Percentiles rank a stretch among this genome's conserved stretches.
Evolutionary conservation across 768 basidiomycete genomes (phyloP).

Genomic region (Boletus vermiculosoides): DNA sequence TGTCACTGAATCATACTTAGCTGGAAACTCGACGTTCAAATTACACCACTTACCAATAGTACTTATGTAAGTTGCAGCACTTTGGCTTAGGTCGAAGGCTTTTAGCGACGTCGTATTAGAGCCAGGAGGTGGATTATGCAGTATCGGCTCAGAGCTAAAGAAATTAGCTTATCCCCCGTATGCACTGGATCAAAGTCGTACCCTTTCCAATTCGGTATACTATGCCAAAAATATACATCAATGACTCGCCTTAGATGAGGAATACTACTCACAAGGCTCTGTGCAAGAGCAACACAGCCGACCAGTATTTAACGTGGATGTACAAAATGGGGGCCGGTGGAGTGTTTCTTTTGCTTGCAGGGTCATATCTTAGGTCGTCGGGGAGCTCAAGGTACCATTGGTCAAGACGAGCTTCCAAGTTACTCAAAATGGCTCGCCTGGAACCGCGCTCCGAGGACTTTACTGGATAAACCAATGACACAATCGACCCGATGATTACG

Average conservation of each 20-base stretch:
- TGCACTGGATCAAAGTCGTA: slow-evolving; percentile 24
- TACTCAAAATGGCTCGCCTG: slow-evolving; percentile 48
- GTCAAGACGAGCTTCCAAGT: slow-evolving; percentile 65
- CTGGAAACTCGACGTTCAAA: not conserved
- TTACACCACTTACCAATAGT: slow-evolving; percentile 49
- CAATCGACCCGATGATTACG: slow-evolving; percentile 63
- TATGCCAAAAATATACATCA: slow-evolving; percentile 28
- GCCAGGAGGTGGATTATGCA: slow-evolving; percentile 40
- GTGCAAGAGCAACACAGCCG: slow-evolving; percentile 68
- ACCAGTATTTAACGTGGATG: slow-evolving; percentile 76
- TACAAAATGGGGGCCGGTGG: slow-evolving; percentile 67
- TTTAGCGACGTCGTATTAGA: slow-evolving; percentile 51
- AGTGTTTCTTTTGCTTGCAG: slow-evolving; percentile 47
- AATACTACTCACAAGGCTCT: slow-evolving; percentile 68
- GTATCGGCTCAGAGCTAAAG: slow-evolving; percentile 42
- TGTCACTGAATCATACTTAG: slow-evolving; percentile 39
- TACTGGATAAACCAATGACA: slow-evolving; percentile 70
- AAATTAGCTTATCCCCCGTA: not conserved
- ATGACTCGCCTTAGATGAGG: slow-evolving; percentile 1
- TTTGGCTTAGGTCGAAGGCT: slow-evolving; percentile 73
- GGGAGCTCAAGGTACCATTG: slow-evolving; percentile 75
- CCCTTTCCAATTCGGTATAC: slow-evolving; percentile 75
- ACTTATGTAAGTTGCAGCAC: slow-evolving; percentile 70
- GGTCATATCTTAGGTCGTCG: slow-evolving; percentile 58
- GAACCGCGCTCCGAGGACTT: slow-evolving; percentile 45